Conservation (phyloP, 495 filamentous ascomycete species). For the Xylaria curta region DNA sequence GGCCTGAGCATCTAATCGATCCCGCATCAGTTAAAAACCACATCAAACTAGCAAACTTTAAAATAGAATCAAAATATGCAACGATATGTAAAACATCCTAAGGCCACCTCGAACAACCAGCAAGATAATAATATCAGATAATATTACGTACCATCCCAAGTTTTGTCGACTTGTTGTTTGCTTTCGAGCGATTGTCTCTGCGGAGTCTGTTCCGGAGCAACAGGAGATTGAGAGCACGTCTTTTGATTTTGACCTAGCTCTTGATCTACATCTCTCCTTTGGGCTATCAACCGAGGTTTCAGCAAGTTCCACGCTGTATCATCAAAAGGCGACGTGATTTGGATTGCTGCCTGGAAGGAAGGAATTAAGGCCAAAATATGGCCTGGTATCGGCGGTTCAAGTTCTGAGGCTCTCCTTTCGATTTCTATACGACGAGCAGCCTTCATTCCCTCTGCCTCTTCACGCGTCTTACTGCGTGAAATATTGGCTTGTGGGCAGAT, state of each 20-base stretch:
- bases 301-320: constrained; percentile 70
- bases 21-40: not conserved
- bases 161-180: constrained; percentile 64
- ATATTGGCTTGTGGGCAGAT: constrained; percentile 5
- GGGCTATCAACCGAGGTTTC: constrained; percentile 67
- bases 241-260: constrained; percentile 59
- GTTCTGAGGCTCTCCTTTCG: constrained; percentile 65
- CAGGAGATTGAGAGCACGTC: constrained; percentile 22
- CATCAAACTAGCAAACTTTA: not conserved
- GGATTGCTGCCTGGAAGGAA: constrained; percentile 71
- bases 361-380: constrained; percentile 68
- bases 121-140: not conserved
- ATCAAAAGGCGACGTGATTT: constrained; percentile 67
- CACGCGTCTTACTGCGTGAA: constrained; percentile 47
- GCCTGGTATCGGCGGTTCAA: constrained; percentile 66
- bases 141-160: constrained; percentile 59
- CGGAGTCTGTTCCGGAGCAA: constrained; percentile 18
- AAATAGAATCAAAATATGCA: not conserved
- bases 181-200: constrained; percentile 49
- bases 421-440: constrained; percentile 67
- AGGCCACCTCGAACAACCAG: not conserved
- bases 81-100: not conserved
- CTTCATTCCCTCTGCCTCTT: constrained; percentile 61
- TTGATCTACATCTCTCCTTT: constrained; percentile 64
- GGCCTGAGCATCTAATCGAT: constrained; percentile 56